Percentiles rank a stretch among this genome's conserved stretches.
These are phyloP conservation scores for Periconia sp. DNA, from an alignment of 2,329 filamentous ascomycete genomes.

Conservation along the genomic window DNA sequence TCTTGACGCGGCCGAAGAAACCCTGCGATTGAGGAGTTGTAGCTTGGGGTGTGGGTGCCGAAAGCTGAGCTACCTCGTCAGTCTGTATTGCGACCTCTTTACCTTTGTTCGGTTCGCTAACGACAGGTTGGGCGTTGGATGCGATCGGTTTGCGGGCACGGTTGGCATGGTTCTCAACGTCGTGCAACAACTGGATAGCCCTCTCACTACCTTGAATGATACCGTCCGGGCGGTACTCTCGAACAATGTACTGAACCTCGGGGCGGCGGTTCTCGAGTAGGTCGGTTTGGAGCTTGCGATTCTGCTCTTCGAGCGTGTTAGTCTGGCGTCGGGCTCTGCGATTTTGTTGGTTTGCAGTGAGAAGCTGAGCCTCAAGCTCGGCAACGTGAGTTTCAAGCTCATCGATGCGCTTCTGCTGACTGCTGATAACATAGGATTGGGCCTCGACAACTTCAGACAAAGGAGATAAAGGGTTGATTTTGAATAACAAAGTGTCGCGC, in stretches of 20 bases:
- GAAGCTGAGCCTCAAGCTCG: neutral
- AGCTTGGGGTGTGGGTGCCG: neutral
- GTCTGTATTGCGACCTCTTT: neutral
- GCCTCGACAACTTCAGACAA: neutral
- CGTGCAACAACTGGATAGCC: neutral
- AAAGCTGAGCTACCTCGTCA: neutral
- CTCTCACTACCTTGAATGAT: neutral
- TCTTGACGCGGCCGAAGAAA: neutral
- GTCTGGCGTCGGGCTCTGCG: neutral
- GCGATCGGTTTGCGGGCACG: neutral
- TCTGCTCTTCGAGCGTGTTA: neutral
- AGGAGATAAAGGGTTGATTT: neutral
- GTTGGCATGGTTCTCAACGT: neutral
- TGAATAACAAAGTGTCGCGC: neutral
- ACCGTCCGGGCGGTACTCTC: neutral
- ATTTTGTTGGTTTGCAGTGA: neutral
- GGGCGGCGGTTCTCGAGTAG: neutral
- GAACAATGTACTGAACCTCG: neutral
- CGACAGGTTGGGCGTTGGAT: slow-evolving; percentile 1
- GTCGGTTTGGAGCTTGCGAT: neutral
- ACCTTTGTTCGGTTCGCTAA: neutral
- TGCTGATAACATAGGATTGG: neutral
- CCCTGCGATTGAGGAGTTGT: neutral
- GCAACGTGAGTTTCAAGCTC: slow-evolving; percentile 1
- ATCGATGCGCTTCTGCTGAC: slow-evolving; percentile 4